Evolutionary conservation across 352 stramenopile genomes (phyloP).

Genomic region (Peronosclerospora sorghi): DNA sequence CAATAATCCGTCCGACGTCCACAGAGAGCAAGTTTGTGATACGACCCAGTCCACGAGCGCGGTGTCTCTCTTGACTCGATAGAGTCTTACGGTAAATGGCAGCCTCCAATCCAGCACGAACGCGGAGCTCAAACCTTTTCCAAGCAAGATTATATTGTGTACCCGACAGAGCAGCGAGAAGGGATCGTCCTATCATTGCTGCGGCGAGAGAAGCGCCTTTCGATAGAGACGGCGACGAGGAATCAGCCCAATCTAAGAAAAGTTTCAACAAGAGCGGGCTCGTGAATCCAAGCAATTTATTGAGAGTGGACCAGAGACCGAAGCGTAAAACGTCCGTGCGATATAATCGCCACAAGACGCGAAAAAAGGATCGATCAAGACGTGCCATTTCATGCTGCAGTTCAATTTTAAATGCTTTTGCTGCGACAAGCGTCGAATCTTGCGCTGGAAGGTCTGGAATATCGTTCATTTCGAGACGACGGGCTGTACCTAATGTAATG

Average conservation of each 20-base stretch:
- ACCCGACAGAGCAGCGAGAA: conserved; percentile 47
- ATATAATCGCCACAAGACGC: conserved; percentile 40
- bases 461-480: conserved; percentile 50
- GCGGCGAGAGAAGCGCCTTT: conserved; percentile 49
- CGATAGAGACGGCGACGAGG: conserved; percentile 21
- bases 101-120: conserved; percentile 52
- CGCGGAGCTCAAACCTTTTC: conserved; percentile 64
- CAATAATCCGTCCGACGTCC: conserved; percentile 61
- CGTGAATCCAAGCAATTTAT: conserved; percentile 57
- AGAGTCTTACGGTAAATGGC: conserved; percentile 61
- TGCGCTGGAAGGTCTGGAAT: conserved; percentile 35
- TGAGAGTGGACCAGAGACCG: conserved; percentile 51
- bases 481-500: conserved; percentile 34
- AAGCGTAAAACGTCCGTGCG: conserved; percentile 45
- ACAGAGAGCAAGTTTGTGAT: conserved; percentile 75
- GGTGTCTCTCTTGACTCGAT: conserved; percentile 17
- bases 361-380: conserved; percentile 38
- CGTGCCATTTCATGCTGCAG: conserved; percentile 29
- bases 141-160: conserved; percentile 75
- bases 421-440: conserved; percentile 40
- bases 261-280: conserved; percentile 72
- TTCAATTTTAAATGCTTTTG: conserved; percentile 28
- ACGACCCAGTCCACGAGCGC: conserved; percentile 34
- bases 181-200: conserved; percentile 37
- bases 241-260: conserved; percentile 63